Evolutionary conservation across 1,139 yeast genomes (phyloP).

Genomic region (Starmera stellimalicola): DNA sequence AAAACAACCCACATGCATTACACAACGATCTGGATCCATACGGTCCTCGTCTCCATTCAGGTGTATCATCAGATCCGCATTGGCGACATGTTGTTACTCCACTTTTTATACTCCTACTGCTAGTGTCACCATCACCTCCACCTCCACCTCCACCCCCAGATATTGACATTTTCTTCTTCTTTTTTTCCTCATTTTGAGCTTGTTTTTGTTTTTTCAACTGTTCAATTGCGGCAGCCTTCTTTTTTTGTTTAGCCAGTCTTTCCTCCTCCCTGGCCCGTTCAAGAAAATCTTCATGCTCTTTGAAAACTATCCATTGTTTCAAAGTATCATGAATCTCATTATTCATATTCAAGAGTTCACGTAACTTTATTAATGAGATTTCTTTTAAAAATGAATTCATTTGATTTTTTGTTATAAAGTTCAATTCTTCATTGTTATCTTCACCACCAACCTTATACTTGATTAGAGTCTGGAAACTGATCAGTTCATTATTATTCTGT

Average conservation of each 20-base stretch:
- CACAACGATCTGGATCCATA: constrained; percentile 66
- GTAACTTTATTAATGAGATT: constrained; percentile 6
- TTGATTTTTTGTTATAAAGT: neutral
- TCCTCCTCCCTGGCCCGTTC: neutral
- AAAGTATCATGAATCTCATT: constrained; percentile 5
- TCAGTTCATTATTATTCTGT: neutral
- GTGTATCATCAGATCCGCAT: constrained; percentile 69
- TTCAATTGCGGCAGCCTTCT: neutral
- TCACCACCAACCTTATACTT: neutral
- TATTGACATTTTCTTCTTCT: neutral
- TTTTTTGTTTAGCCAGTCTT: neutral
- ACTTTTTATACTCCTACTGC: constrained; percentile 11
- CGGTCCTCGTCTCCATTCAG: constrained; percentile 83
- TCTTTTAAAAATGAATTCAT: neutral
- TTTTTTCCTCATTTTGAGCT: neutral
- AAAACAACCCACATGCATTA: constrained; percentile 77
- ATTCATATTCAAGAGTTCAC: constrained; percentile 3
- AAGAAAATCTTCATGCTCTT: constrained; percentile 3
- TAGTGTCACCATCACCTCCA: constrained; percentile 1
- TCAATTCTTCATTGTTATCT: neutral
- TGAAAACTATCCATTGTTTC: constrained; percentile 5
- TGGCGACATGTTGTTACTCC: constrained; percentile 29
- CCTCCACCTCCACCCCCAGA: neutral
- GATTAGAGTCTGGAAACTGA: neutral
- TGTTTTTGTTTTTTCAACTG: neutral